Conservation (phyloP, 495 filamentous ascomycete genomes). For the Penicillium fimorum region DNA sequence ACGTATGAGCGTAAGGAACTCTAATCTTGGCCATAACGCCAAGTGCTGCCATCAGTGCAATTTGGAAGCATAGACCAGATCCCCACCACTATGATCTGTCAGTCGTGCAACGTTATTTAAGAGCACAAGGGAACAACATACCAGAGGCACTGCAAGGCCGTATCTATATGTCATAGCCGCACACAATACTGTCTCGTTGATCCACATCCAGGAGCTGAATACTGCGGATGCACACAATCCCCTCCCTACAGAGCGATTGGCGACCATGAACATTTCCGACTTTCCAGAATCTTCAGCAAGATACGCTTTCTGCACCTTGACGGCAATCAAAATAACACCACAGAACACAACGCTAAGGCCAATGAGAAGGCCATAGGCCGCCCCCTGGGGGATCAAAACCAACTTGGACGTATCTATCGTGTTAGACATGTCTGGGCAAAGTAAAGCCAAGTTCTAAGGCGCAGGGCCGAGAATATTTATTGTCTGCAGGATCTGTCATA, state of each 20-base stretch:
- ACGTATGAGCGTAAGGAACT: slow-evolving; percentile 58
- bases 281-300: slow-evolving; percentile 46
- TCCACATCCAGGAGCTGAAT: slow-evolving; percentile 51
- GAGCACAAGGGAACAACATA: slow-evolving; percentile 10
- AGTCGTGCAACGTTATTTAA: not conserved
- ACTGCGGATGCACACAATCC: slow-evolving; percentile 52
- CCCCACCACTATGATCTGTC: slow-evolving; percentile 36
- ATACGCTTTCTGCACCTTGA: slow-evolving; percentile 43
- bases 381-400: slow-evolving; percentile 39
- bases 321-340: slow-evolving; percentile 40
- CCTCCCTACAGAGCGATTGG: slow-evolving; percentile 47
- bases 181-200: slow-evolving; percentile 44
- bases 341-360: slow-evolving; percentile 45
- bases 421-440: slow-evolving; percentile 41
- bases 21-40: slow-evolving; percentile 43
- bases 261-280: slow-evolving; percentile 55
- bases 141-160: slow-evolving; percentile 38
- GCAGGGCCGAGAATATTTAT: slow-evolving; percentile 12
- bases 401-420: slow-evolving; percentile 42
- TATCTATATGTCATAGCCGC: slow-evolving; percentile 41
- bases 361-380: slow-evolving; percentile 45
- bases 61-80: slow-evolving; percentile 41
- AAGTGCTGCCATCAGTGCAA: slow-evolving; percentile 41
- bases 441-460: not conserved
- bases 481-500: not conserved